Base-by-base conservation (phyloP, 2,329 filamentous ascomycete species). In the Pleoardoris graminearum region DNA sequence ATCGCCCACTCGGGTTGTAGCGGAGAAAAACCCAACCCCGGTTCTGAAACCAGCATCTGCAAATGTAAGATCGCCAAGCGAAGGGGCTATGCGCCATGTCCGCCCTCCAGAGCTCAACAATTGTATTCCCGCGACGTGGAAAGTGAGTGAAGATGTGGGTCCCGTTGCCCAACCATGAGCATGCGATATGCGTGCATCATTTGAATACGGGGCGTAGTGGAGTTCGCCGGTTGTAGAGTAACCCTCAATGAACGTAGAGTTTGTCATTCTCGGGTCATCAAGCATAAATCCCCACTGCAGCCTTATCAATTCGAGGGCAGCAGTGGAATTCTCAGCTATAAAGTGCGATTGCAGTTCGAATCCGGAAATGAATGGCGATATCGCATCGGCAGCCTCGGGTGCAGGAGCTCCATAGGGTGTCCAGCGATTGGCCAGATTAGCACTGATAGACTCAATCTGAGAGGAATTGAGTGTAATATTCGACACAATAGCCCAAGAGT, bases 251-350 rank as follows among this genome's bases (percentile, higher is more conserved):
- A 81, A 81, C 0, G 79, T 80, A 0, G 71, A 76, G 41, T 82
- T 79, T 1, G 80, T 83, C 77, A 82, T 81, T 30, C 78, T 72
- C 0, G 78, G 75, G 49, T 81, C 77, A 14, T 81, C 72, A 4
- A 84, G 75, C 80, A 84, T 83, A 58, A 80, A 84, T 0, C 77
- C 80, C 80, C 80, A 83, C 62, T 79, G 75, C 2, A 77, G 55
- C 6, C 76, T 63, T 55, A 80, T 78, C 4, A 81, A 63, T 2
- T 69, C 76, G 1, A 80, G 65, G 0, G 75, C 77, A 1, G 68
- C 67, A 23, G 69, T 65, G 0, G 74, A 61, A 29, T 78, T 72
- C 5, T 63, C 65, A 0, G 77, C 77, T 7, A 74, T 57, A 48
- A 75, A 73, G 48, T 80, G 78, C 0, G 74, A 71, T 50, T 78